phyloP scores from a whole-genome alignment of 768 basidiomycete species.

The Boletellus emodensis region DNA sequence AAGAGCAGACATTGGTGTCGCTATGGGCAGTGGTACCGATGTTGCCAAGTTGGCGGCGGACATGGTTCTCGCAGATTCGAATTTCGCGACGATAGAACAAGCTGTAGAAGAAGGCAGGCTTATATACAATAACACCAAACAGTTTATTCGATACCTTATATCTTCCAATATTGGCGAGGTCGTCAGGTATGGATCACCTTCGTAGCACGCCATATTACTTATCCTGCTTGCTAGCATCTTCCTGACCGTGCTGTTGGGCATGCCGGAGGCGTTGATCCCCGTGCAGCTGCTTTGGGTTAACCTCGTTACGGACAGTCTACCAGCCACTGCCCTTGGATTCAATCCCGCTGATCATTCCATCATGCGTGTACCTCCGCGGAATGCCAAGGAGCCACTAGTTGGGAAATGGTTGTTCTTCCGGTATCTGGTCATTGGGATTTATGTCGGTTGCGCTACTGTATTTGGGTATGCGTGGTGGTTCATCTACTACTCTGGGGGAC shows the following conservation, averaged over 20 bases:
- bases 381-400: conserved; percentile 86
- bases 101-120: conserved; percentile 97
- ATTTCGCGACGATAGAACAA: conserved; percentile 94
- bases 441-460: conserved; percentile 94
- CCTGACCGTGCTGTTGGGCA: conserved; percentile 92
- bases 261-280: conserved; percentile 99
- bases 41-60: conserved; percentile 97
- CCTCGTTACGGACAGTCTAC: conserved; percentile 93
- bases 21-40: conserved; percentile 98
- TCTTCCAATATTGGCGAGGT: conserved; percentile 98
- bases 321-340: conserved; percentile 96
- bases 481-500: conserved; percentile 82
- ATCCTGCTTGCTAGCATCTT: conserved; percentile 65
- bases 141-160: conserved; percentile 98
- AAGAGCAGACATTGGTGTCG: conserved; percentile 96
- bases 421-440: conserved; percentile 89
- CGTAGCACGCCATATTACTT: not conserved
- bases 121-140: conserved; percentile 99
- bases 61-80: conserved; percentile 96
- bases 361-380: conserved; percentile 92
- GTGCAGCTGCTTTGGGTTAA: conserved; percentile 99
- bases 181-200: conserved; percentile 51
- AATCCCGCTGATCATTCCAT: conserved; percentile 96
- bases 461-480: conserved; percentile 99
- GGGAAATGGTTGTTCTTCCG: conserved; percentile 94